Base-by-base conservation (phyloP, 257 asterid species). In the Cordia subcordata region DNA sequence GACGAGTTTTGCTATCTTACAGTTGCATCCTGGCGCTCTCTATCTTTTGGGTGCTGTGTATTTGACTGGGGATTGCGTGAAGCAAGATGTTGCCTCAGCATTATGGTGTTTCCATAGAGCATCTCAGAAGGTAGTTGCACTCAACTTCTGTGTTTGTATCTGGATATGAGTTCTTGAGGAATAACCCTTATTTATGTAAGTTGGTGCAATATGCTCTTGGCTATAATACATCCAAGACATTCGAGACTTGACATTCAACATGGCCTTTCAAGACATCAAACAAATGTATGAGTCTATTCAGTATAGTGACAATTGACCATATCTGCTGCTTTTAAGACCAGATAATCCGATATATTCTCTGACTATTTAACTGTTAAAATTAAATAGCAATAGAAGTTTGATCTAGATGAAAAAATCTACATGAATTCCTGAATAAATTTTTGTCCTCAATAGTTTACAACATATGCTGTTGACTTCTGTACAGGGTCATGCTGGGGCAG, bases 21-120 rank as follows among this genome's bases (percentile, higher is more conserved):
- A 91, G 99, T 66, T 88, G 94, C 95, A 92, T 76, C 90, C 99
- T 16, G 94, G 84, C 58, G 95, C 99, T 61, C 93, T 92, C 46
- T 92, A 92, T 82, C 96, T 92, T 52, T 70, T 92, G 66, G 99
- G 99, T 61, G 77, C 85, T 33, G 93, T 92, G n/a, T 92, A 86
- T 81, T 77, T 86, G 76, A 72, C 96, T 0, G 99, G 99, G 73
- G 99, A 92, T 75, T 92, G 99, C 38, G 93, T 88, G 75, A 77
- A 75, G 65, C 85, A 81, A 77, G 99, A 92, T 68, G 58, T 84
- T 63, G 74, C 82, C 62, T 86, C 95, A 11, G 99, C 99, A 55
- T 61, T 92, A 45, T 92, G 99, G 96, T 92, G 99, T 76, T 88
- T 92, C 90, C 93, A 88, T 65, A 79, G 92, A 71, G 99, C 99